These are phyloP conservation scores for Botryosphaeria dothidea DNA, from an alignment of 2,329 filamentous ascomycete genomes.

Conservation along the genomic window DNA sequence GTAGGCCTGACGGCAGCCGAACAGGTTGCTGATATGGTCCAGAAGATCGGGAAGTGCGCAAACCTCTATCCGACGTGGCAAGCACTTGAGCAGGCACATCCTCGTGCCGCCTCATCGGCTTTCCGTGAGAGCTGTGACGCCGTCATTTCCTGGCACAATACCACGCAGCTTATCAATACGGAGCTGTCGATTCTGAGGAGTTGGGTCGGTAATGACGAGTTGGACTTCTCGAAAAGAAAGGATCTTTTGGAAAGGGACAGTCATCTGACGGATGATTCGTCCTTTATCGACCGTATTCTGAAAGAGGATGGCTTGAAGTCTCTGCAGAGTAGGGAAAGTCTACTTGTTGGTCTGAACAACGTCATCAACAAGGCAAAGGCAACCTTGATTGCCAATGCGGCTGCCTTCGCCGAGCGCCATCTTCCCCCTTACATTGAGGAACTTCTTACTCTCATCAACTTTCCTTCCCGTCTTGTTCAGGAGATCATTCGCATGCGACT, in stretches of 20 bases:
- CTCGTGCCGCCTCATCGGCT: conserved; percentile 71
- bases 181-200: conserved; percentile 87
- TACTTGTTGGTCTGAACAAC: conserved; percentile 78
- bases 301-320: conserved; percentile 95
- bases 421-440: conserved; percentile 96
- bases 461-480: conserved; percentile 91
- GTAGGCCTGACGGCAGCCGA: conserved; percentile 83
- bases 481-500: conserved; percentile 93
- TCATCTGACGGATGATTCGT: conserved; percentile 83
- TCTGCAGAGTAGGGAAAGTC: conserved; percentile 79
- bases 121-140: conserved; percentile 85
- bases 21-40: conserved; percentile 86
- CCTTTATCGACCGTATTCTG: conserved; percentile 90
- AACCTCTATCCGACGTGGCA: conserved; percentile 79
- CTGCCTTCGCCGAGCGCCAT: conserved; percentile 82
- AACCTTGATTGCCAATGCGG: conserved; percentile 83
- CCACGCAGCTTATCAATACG: conserved; percentile 92
- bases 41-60: conserved; percentile 88
- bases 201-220: conserved; percentile 95
- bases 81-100: conserved; percentile 73
- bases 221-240: conserved; percentile 82
- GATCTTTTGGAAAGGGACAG: conserved; percentile 67
- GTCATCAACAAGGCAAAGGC: conserved; percentile 93
- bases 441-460: conserved; percentile 92
- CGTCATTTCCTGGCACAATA: conserved; percentile 95